A percentile compares a stretch with the other conserved stretches of the same genome.
These are phyloP conservation scores for Cryptomeria japonica DNA, from an alignment of 75 land plant species.

Conservation along the genomic window DNA sequence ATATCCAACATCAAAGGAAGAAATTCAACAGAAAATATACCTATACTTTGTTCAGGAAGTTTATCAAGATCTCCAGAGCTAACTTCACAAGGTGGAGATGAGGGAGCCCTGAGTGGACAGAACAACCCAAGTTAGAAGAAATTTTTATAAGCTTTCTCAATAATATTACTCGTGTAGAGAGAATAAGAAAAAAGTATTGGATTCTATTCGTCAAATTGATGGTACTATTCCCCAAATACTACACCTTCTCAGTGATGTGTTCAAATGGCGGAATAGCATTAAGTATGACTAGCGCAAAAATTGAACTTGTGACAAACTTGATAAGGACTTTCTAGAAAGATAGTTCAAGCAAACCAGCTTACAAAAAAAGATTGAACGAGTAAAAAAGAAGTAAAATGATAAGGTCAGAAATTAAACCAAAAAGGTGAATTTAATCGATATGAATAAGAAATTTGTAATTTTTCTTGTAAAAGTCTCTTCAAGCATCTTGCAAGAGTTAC, in stretches of 20 bases:
- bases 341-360: background rate
- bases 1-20: background rate
- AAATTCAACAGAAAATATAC: conserved; percentile 3
- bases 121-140: background rate
- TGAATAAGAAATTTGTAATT: background rate
- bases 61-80: background rate
- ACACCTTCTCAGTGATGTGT: background rate
- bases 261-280: background rate
- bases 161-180: background rate
- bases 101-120: background rate
- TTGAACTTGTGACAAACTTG: background rate
- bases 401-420: background rate
- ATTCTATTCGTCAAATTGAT: background rate
- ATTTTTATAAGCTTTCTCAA: background rate
- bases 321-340: background rate
- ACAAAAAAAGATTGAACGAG: background rate
- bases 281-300: background rate
- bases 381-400: too few relatives aligned
- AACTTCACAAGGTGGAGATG: background rate
- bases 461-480: background rate
- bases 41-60: background rate
- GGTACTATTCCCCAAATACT: background rate
- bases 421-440: background rate
- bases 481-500: background rate
- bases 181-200: background rate